Conservation (phyloP, 129 eudicot genomes). For the Helianthus tuberosus region DNA sequence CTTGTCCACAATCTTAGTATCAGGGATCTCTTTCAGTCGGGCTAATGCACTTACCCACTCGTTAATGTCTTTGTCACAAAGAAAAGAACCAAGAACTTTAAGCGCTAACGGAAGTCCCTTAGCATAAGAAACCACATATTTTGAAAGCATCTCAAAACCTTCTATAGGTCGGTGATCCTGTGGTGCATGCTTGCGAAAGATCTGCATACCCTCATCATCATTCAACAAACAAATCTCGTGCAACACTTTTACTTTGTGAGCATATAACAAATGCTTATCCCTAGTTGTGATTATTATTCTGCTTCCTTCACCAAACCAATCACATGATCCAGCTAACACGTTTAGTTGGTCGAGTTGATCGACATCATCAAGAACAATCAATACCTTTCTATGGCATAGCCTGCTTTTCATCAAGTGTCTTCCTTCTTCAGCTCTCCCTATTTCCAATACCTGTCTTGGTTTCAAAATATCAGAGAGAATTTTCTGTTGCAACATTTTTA, state of each 20-base stretch:
- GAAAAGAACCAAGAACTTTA: constrained; percentile 1
- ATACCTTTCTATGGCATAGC: not conserved
- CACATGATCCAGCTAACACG: not conserved
- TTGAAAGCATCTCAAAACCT: not conserved
- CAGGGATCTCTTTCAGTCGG: constrained; percentile 2
- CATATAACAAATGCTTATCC: not conserved
- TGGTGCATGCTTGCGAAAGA: not conserved
- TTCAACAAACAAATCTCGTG: not conserved
- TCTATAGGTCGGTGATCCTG: not conserved
- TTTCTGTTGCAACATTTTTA: not conserved
- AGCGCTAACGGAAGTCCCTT: constrained; percentile 4
- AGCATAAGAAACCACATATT: not conserved
- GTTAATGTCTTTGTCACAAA: not conserved
- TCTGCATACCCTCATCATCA: not conserved
- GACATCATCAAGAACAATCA: constrained; percentile 6
- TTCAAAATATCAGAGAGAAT: not conserved
- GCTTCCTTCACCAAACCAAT: constrained; percentile 8
- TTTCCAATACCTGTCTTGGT: not conserved
- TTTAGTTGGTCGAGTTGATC: not conserved
- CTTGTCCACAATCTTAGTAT: not conserved
- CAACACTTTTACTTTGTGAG: not conserved
- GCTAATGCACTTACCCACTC: constrained; percentile 4
- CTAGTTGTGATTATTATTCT: constrained; percentile 4
- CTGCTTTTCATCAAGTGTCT: not conserved
- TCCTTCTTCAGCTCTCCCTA: not conserved